Base-by-base conservation (phyloP, 2,329 filamentous ascomycete genomes). In the Xylaria sp. region DNA sequence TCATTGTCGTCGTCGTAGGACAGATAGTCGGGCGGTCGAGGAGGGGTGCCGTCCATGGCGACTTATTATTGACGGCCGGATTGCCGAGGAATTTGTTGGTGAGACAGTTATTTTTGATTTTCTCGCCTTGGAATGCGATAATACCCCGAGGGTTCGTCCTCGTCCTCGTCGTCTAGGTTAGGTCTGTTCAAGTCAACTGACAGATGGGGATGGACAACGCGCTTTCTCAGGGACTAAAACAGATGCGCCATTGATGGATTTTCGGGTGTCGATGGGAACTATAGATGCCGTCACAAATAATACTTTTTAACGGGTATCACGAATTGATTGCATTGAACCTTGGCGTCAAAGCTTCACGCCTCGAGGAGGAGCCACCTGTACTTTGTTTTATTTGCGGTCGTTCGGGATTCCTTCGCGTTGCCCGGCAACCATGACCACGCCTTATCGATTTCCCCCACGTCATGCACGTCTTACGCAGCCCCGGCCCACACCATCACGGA, bases 1-100 rank as follows among this genome's bases (percentile, higher is more conserved):
- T 80, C 73, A 62, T 77, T 71, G 21, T 84, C 80, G 48, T 83
- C 80, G 64, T 82, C 78, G 66, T 87, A 86, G 48, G 80, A 80
- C 48, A 84, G 74, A 59, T 87, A 87, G 59, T 83, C 81, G 26
- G 84, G 83, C 55, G 80, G 81, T 60, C 78, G 73, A 29, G 76
- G 75, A 41, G 80, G 79, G 62, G 76, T 78, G 63, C 75, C 73
- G 63, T 81, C 78, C 80, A 83, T 84, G 48, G 50, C 49, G 56
- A 59, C 26, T 44, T 54, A 52, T 44, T 54, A 52, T 61, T 54
- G 38, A 59, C 60, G 60, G 56, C 62, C 49, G 56, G 50, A 42
- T 56, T 50, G 62, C 62, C 60, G 59, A 60, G 17, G 13, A 24
- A 37, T 8, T 50, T 17, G 48, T 24, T 39, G 43, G 42, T 61